Base-by-base conservation (phyloP, 331 rosid species). In the Saraca asoca region DNA sequence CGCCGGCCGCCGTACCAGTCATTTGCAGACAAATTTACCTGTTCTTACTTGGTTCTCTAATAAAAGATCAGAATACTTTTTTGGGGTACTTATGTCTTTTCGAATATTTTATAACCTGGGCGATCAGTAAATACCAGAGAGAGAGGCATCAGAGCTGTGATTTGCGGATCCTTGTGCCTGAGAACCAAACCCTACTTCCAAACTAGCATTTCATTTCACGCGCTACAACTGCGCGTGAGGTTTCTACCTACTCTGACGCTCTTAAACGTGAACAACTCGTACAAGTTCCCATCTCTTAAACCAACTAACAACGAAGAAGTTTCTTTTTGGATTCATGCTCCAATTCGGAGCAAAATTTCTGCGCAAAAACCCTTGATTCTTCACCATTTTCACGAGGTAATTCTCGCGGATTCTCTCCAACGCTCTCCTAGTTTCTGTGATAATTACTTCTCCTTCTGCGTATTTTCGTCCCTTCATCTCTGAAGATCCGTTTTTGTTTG, bases 361-460 rank as follows among this genome's bases (percentile, higher is more conserved):
- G 73, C 71, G 37, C 67, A 48, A 33, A 69, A 89, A 79, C 92
- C 97, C 89, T 89, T 85, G 87, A 78, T 79, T 86, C 79, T 64
- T 55, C 71, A 46, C 82, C 91, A 86, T 91, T 81, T 78, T 38
- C 45, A 7, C 44, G 24, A 81, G 86, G 83, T 69, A 52, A 52
- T 78, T 64, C 18, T 41, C 69, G 19, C 56, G 50, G 72, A 64
- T 70, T 72, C 68, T 72, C 68, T 75, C 68, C 8, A 11, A 46
- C 24, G 3, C 9, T 12, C 53, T 50, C 34, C 42, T 6, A 34
- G 7, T 64, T 75, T 45, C 35, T 48, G 52, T 39, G 11, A 24
- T 14, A 58, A 5, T 45, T 58, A 58, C 49, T 41, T 31, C 14
- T 45, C 53, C 42, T n/a, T 51, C 20, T 66, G 50, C 18, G 15